Evolutionary conservation across 106 monocot species (phyloP), one percentile per base, ranked within the genome.

Genomic region (Acorus calamus): DNA sequence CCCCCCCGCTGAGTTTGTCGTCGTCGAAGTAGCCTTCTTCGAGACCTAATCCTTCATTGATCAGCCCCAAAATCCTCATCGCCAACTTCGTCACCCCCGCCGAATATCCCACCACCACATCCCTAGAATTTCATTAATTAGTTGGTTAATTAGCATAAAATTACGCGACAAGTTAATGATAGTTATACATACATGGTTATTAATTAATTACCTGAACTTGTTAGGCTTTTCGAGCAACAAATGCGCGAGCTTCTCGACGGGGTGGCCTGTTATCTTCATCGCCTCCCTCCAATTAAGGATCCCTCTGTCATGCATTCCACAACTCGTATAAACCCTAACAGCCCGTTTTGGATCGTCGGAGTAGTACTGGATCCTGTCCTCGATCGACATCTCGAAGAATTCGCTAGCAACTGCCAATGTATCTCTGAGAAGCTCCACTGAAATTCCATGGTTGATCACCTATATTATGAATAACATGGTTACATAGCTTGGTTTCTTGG

Each of bases 401-500:
- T 65, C 72, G 5, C 51, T 5, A 6, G 44, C 41, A 2, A 72
- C 45, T 0, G 4, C 5, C 45, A 64, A 49, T 44, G 59, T 51
- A 0, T 63, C 64, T 4, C 41, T 47, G 0, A 64, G 50, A 14
- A 66, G n/a, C 46, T 66, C 44, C 4, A 50, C 9, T 2, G 14
- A 8, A 11, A 73, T 11, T 2, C 73, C 73, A 73, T 73, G 73
- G 9, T 73, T 73, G 4, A 73, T 13, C 12, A 73, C 57, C 73
- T 73, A 50, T 28, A 28, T 28, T 28, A 28, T 28, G 28, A 28
- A 28, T 1, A 28, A 28, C 28, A 28, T 28, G 1, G 28, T 28
- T 28, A 28, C 28, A 28, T 28, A 28, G 28, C 1, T 28, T 28
- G 28, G 28, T 28, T 28, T 28, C 28, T 0, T 28, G 28, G n/a